These are phyloP conservation scores for Rhododendron kiyosumense DNA, from an alignment of 148 eudicot species.

Conservation along the genomic window DNA sequence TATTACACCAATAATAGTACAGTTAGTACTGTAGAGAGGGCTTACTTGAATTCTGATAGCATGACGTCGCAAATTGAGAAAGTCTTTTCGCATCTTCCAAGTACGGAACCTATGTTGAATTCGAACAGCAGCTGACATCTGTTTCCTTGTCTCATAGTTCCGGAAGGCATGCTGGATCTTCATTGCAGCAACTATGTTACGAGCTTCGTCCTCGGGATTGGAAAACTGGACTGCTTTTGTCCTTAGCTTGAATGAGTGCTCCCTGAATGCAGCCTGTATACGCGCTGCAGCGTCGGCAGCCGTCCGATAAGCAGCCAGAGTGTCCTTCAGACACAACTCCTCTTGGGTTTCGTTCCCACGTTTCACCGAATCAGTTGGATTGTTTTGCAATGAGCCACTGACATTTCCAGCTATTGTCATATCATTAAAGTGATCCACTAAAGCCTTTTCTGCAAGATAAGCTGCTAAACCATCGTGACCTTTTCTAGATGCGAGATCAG, in stretches of 20 bases:
- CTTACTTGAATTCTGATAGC: conserved; percentile 83
- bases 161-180: conserved; percentile 89
- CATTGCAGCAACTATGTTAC: conserved; percentile 80
- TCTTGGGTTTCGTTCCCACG: conserved; percentile 50
- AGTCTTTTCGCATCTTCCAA: conserved; percentile 72
- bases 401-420: conserved; percentile 91
- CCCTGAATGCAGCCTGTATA: conserved; percentile 79
- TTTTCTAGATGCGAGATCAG: conserved; percentile 70
- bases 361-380: conserved; percentile 25
- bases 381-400: conserved; percentile 60
- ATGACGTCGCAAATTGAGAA: conserved; percentile 71
- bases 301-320: conserved; percentile 81
- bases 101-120: conserved; percentile 79
- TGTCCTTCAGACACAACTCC: conserved; percentile 69
- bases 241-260: conserved; percentile 54
- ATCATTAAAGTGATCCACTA: conserved; percentile 72
- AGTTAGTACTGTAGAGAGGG: background rate
- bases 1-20: conserved; percentile 3
- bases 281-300: conserved; percentile 99
- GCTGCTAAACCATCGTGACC: conserved; percentile 81
- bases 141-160: conserved; percentile 55
- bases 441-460: conserved; percentile 84
- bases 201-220: conserved; percentile 71
- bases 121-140: conserved; percentile 68
- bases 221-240: conserved; percentile 36